A percentile compares a stretch with the other conserved stretches of the same genome.
These are phyloP conservation scores for Pseudisothecium myosuroides DNA, from an alignment of 225 moss, liverwort and hornwort genomes.

Conservation along the genomic window DNA sequence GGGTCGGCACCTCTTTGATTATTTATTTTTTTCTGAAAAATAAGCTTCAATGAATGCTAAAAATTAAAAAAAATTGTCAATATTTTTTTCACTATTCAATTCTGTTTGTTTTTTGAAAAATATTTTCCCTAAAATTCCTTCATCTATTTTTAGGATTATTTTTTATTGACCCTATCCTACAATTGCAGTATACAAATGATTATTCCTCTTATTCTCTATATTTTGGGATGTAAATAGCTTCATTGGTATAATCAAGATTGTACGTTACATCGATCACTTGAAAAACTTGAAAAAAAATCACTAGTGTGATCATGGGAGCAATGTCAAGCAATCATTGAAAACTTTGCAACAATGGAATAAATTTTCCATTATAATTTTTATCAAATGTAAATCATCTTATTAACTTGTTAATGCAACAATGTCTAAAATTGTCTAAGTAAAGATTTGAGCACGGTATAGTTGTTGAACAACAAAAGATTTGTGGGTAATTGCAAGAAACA, in stretches of 20 bases:
- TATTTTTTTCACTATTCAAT: too few relatives aligned
- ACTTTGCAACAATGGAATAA: neutral
- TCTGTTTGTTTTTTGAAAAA: too few relatives aligned
- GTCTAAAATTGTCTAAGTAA: neutral
- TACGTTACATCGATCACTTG: accelerated
- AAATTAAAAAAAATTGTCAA: too few relatives aligned
- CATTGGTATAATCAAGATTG: neutral
- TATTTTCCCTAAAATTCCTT: too few relatives aligned
- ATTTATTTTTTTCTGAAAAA: too few relatives aligned
- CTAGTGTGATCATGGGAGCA: neutral
- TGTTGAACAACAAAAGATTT: neutral
- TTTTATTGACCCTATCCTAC: too few relatives aligned
- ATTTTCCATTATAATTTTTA: neutral
- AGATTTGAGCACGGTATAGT: neutral
- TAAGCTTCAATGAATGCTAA: too few relatives aligned
- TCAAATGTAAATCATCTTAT: neutral
- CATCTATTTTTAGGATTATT: too few relatives aligned
- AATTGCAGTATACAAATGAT: neutral
- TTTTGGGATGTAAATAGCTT: neutral
- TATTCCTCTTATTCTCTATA: neutral
- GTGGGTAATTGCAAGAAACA: neutral
- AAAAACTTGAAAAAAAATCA: neutral
- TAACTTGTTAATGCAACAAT: neutral
- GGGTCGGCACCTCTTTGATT: too few relatives aligned
- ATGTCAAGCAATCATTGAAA: neutral